Conservation (phyloP, 768 basidiomycete species). For the Tricholoma bakamatsutake region DNA sequence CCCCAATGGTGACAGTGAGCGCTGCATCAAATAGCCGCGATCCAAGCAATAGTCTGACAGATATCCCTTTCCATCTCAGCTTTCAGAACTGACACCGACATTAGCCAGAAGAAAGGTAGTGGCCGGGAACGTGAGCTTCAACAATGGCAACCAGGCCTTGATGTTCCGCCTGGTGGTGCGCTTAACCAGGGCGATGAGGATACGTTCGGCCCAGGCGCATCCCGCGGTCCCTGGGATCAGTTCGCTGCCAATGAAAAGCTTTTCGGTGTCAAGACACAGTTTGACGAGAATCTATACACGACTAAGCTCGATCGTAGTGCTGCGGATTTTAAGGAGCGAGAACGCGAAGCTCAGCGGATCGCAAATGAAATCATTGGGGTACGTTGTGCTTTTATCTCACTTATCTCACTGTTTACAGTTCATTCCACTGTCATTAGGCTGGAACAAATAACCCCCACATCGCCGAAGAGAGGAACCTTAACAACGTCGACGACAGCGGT, state of each 20-base stretch:
- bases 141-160: constrained; percentile 57
- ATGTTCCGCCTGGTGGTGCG: constrained; percentile 25
- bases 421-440: constrained; percentile 31
- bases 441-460: constrained; percentile 74
- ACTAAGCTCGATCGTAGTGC: constrained; percentile 84
- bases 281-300: constrained; percentile 92
- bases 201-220: constrained; percentile 58
- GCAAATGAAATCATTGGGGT: constrained; percentile 91
- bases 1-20: constrained; percentile 69
- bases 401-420: constrained; percentile 7
- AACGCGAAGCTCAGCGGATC: constrained; percentile 79
- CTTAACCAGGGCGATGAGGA: constrained; percentile 49
- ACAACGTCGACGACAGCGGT: constrained; percentile 58
- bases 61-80: constrained; percentile 32
- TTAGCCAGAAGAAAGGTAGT: constrained; percentile 48
- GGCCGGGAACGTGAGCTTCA: constrained; percentile 73
- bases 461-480: constrained; percentile 76
- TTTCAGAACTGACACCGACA: constrained; percentile 81
- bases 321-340: constrained; percentile 83
- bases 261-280: constrained; percentile 88
- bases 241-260: constrained; percentile 89
- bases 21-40: constrained; percentile 3
- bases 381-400: constrained; percentile 23
- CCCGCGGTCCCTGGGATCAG: constrained; percentile 72
- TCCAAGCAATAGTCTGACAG: background rate